A percentile compares a stretch with the other conserved stretches of the same genome.
Conservation (phyloP, 441 rosid genomes). For the Syzygium malaccense region DNA sequence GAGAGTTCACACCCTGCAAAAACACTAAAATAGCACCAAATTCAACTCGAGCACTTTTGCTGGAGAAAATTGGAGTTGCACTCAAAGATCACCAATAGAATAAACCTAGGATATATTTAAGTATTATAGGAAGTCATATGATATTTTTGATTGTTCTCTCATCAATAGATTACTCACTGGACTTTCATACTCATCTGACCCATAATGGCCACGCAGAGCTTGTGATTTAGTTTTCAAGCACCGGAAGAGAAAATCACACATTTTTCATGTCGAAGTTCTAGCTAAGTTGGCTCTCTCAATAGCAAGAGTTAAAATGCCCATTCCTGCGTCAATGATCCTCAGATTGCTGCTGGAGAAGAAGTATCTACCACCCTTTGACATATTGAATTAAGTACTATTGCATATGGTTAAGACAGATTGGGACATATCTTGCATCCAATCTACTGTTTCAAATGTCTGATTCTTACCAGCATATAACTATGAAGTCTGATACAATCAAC, state of each 20-base stretch:
- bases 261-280: constrained; percentile 27
- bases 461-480: constrained; percentile 8
- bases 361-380: constrained; percentile 17
- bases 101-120: constrained; percentile 65
- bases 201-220: constrained; percentile 46
- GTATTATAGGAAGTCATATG: constrained; percentile 51
- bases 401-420: constrained; percentile 76
- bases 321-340: constrained; percentile 43
- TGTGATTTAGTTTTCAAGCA: constrained; percentile 29
- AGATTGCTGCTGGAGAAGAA: constrained; percentile 45
- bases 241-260: constrained; percentile 32
- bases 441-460: constrained; percentile 54
- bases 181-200: constrained; percentile 54
- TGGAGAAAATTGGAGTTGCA: constrained; percentile 54
- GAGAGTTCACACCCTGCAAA: background rate
- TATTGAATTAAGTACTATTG: constrained; percentile 34
- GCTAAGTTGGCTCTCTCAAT: constrained; percentile 47
- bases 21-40: background rate
- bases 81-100: constrained; percentile 32
- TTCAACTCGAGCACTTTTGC: constrained; percentile 35
- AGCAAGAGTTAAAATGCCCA: constrained; percentile 62
- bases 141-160: constrained; percentile 30
- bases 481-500: constrained; percentile 48
- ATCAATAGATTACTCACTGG: constrained; percentile 43
- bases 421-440: constrained; percentile 60